Percentiles rank a stretch among this genome's conserved stretches.
Conservation (phyloP, 108 stramenopile species). For the Aurantiochytrium sp. region DNA sequence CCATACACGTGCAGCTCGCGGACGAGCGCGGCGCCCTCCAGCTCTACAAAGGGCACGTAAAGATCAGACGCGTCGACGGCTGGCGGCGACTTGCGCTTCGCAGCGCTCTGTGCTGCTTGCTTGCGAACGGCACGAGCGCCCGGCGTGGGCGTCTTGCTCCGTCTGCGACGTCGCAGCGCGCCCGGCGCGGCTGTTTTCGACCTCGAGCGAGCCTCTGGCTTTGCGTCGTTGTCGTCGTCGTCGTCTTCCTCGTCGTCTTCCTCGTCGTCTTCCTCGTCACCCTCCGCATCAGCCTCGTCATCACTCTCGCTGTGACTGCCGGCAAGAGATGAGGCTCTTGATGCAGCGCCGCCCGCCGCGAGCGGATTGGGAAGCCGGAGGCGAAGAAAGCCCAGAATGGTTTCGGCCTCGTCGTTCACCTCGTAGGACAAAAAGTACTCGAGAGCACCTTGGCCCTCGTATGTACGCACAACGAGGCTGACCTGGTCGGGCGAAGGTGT, state of each 20-base stretch:
- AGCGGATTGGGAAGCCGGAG: background rate
- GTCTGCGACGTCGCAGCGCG: background rate
- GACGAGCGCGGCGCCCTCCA: slow-evolving; percentile 11
- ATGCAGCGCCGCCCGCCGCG: no score
- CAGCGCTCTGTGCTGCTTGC: background rate
- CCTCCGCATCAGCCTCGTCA: no score
- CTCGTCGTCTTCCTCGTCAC: no score
- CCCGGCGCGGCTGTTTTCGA: background rate
- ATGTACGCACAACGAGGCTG: background rate
- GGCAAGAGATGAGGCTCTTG: no score
- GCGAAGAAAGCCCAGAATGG: background rate
- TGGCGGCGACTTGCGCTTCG: background rate
- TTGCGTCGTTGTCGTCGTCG: background rate
- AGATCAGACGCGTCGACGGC: background rate
- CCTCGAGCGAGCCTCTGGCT: background rate
- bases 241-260: background rate
- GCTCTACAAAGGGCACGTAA: background rate
- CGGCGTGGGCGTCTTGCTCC: background rate
- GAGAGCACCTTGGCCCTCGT: background rate
- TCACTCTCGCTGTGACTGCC: no score
- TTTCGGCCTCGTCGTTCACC: background rate
- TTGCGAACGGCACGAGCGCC: background rate
- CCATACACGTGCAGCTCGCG: slow-evolving; percentile 92
- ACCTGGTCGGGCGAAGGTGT: background rate
- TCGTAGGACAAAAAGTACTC: background rate